Evolutionary conservation across 192 early-diverging fungal genomes (phyloP).

Genomic region (Entomortierella chlamydospora): DNA sequence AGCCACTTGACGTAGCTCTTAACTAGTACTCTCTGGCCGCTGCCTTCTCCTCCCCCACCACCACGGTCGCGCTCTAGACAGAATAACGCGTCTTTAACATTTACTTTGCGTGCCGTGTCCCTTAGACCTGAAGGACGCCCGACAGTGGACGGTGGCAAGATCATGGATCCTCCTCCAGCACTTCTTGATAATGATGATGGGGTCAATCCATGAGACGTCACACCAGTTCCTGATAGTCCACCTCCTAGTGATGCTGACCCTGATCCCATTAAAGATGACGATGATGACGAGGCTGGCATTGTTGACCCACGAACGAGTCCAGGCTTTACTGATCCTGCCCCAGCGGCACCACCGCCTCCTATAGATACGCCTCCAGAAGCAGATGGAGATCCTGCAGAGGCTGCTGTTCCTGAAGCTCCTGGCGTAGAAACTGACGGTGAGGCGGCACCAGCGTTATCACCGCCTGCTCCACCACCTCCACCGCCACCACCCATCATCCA

Average conservation of each 20-base stretch:
- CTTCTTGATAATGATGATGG: conserved; percentile 13
- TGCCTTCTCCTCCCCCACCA: conserved; percentile 51
- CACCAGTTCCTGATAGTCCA: conserved; percentile 2
- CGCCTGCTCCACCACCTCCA: conserved; percentile 24
- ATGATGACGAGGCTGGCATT: conserved; percentile 4
- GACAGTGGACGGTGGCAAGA: conserved; percentile 26
- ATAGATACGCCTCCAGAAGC: conserved; percentile 22
- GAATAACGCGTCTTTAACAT: conserved; percentile 79
- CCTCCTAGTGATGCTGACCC: conserved; percentile 4
- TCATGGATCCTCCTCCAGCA: conserved; percentile 37
- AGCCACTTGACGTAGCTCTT: conserved; percentile 60
- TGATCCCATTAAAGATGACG: neutral
- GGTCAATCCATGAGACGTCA: neutral
- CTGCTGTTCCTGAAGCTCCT: conserved; percentile 4
- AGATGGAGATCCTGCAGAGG: conserved; percentile 29
- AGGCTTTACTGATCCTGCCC: conserved; percentile 17
- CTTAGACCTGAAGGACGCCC: conserved; percentile 28
- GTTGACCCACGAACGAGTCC: conserved; percentile 18
- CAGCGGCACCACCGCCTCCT: neutral
- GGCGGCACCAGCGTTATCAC: conserved; percentile 11
- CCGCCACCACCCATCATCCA: conserved; percentile 52
- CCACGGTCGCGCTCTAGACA: conserved; percentile 76
- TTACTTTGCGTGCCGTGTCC: conserved; percentile 59
- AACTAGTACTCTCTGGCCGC: conserved; percentile 56
- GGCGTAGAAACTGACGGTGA: conserved; percentile 26